These are phyloP conservation scores for Trichothecium sympodiale DNA, from an alignment of 2,329 filamentous ascomycete genomes.

Conservation along the genomic window DNA sequence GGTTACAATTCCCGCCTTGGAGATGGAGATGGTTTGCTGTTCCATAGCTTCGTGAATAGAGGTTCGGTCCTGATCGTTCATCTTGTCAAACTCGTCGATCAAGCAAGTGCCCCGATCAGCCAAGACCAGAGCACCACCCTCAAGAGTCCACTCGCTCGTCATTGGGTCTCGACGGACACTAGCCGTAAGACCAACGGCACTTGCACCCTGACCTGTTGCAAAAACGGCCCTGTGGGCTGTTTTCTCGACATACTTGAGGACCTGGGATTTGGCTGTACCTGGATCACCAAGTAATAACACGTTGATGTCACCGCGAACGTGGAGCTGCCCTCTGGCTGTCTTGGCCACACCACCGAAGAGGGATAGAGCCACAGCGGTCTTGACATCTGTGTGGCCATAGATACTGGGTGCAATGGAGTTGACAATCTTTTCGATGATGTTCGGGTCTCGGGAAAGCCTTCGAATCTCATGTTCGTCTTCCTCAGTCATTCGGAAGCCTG, in stretches of 20 bases:
- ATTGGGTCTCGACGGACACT: constrained; percentile 91
- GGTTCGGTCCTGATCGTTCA: constrained; percentile 97
- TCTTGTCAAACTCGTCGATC: constrained; percentile 99
- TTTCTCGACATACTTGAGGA: constrained; percentile 96
- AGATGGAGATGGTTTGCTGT: constrained; percentile 98
- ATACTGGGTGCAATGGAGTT: constrained; percentile 93
- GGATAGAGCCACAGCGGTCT: constrained; percentile 88
- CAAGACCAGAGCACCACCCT: constrained; percentile 89
- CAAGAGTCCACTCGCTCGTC: constrained; percentile 94
- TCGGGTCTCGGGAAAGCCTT: constrained; percentile 74
- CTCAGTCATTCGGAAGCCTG: constrained; percentile 89
- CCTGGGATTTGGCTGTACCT: constrained; percentile 94
- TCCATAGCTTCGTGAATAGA: constrained; percentile 99
- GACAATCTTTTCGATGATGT: constrained; percentile 87
- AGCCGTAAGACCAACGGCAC: constrained; percentile 92
- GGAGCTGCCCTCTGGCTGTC: constrained; percentile 75
- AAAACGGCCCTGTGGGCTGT: constrained; percentile 95
- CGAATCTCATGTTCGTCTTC: constrained; percentile 90
- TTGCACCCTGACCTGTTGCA: constrained; percentile 93
- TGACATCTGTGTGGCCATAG: constrained; percentile 93
- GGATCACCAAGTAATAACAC: constrained; percentile 92
- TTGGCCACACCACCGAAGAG: constrained; percentile 94
- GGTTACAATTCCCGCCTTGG: constrained; percentile 95
- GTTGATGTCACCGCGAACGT: constrained; percentile 95
- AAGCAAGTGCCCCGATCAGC: constrained; percentile 91